Percentiles rank a stretch among this genome's conserved stretches.
These are phyloP conservation scores for Ophiocordyceps camponoti-saundersi DNA, from an alignment of 2,329 filamentous ascomycete genomes.

Conservation along the genomic window DNA sequence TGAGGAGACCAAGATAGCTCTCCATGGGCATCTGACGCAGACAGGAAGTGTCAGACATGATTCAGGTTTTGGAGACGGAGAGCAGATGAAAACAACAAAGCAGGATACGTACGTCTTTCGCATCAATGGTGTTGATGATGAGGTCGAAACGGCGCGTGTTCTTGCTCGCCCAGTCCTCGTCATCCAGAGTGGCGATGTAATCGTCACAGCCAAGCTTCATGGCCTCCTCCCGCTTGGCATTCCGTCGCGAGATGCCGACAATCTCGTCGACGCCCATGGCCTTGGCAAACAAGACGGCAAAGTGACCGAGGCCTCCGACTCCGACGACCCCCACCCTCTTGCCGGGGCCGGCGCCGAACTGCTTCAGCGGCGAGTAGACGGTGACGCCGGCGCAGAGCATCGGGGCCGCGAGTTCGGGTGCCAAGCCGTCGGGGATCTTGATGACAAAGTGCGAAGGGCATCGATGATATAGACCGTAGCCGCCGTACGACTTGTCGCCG, in stretches of 20 bases:
- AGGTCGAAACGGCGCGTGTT: constrained; percentile 35
- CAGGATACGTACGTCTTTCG: constrained; percentile 6
- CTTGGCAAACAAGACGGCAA: constrained; percentile 51
- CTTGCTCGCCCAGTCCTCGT: constrained; percentile 35
- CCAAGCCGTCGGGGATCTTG: constrained; percentile 25
- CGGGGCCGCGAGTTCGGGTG: constrained; percentile 31
- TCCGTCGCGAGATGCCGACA: constrained; percentile 38
- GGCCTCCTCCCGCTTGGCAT: constrained; percentile 36
- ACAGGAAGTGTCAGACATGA: not conserved
- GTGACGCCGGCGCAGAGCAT: constrained; percentile 60
- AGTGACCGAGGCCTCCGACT: constrained; percentile 52
- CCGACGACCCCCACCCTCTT: constrained; percentile 51
- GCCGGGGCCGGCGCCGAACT: constrained; percentile 47
- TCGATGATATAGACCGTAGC: constrained; percentile 19
- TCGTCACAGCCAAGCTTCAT: constrained; percentile 38
- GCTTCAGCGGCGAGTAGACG: constrained; percentile 43
- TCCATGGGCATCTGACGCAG: constrained; percentile 36
- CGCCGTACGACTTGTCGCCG: constrained; percentile 28
- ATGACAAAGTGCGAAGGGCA: constrained; percentile 27
- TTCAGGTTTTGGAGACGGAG: no score
- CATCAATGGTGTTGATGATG: constrained; percentile 40
- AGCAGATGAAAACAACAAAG: no score
- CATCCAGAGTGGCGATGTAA: constrained; percentile 25
- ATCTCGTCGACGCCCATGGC: constrained; percentile 47
- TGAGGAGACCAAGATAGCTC: constrained; percentile 42